Evolutionary conservation across 139 green algal species (phyloP).

Genomic region (Nannochloris sp.): DNA sequence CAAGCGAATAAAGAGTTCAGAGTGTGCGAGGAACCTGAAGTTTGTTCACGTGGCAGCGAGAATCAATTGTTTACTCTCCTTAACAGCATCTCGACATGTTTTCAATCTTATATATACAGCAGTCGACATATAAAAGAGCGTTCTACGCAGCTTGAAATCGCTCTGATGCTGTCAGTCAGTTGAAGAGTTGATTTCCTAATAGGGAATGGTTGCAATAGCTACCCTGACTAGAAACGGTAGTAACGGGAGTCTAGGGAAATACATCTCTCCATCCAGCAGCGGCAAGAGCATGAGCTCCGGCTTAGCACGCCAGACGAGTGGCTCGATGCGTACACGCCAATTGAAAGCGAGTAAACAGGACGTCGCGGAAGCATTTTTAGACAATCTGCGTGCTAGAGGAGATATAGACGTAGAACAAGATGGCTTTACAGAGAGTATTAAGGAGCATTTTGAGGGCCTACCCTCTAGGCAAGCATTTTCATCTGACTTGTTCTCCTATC

Average conservation of each 20-base stretch:
- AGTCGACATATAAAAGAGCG: no score
- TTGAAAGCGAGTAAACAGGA: constrained; percentile 36
- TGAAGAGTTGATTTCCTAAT: no score
- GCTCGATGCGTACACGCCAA: background rate
- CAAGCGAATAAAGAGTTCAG: no score
- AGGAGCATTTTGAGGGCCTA: constrained; percentile 72
- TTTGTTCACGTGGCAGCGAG: no score
- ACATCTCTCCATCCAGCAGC: background rate
- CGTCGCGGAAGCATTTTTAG: constrained; percentile 59
- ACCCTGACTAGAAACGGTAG: background rate
- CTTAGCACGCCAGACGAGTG: background rate
- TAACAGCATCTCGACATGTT: no score
- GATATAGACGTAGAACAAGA: constrained; percentile 56
- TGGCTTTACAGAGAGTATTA: constrained; percentile 54
- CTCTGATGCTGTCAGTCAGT: no score
- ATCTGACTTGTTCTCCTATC: background rate
- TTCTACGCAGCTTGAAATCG: no score
- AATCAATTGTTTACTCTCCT: no score
- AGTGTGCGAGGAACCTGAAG: no score
- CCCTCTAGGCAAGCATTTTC: constrained; percentile 44
- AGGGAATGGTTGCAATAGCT: background rate
- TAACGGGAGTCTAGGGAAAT: background rate
- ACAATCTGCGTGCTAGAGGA: constrained; percentile 38
- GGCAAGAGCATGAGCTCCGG: background rate
- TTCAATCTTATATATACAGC: no score